A percentile compares a stretch with the other conserved stretches of the same genome.
Evolutionary conservation across 768 basidiomycete genomes (phyloP).

Genomic region (Trametes villosa): DNA sequence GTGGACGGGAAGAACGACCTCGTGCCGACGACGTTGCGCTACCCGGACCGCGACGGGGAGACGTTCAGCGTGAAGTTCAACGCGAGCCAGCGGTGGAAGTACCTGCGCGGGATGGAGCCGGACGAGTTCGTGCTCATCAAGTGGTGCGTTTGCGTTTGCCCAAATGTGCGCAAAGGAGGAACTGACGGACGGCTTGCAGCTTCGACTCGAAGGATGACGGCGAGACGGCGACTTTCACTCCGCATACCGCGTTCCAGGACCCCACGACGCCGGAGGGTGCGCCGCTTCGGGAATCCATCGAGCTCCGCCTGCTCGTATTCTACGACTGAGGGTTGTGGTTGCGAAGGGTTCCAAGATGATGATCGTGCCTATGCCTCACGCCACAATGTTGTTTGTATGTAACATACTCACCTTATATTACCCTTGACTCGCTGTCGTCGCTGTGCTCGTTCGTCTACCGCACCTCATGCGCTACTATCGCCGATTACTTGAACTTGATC

Average conservation of each 20-base stretch:
- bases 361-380: neutral
- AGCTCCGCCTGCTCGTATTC: constrained; percentile 66
- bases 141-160: constrained; percentile 39
- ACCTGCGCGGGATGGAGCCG: constrained; percentile 46
- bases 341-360: neutral
- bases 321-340: constrained; percentile 43
- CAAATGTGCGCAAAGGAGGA: too few relatives aligned
- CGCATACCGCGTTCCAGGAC: constrained; percentile 67
- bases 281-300: constrained; percentile 60
- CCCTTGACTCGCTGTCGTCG: too few relatives aligned
- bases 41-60: constrained; percentile 50
- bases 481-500: too few relatives aligned
- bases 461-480: too few relatives aligned
- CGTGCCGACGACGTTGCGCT: constrained; percentile 41
- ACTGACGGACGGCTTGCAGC: too few relatives aligned
- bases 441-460: too few relatives aligned
- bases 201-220: constrained; percentile 43
- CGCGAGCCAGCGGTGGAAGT: constrained; percentile 49
- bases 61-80: constrained; percentile 45
- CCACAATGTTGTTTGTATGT: neutral
- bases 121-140: constrained; percentile 54
- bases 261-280: constrained; percentile 54
- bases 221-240: constrained; percentile 57
- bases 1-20: constrained; percentile 45
- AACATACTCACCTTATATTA: too few relatives aligned